Conservation (phyloP, 176 grass and related monocot genomes). For the Eremochloa ophiuroides region DNA sequence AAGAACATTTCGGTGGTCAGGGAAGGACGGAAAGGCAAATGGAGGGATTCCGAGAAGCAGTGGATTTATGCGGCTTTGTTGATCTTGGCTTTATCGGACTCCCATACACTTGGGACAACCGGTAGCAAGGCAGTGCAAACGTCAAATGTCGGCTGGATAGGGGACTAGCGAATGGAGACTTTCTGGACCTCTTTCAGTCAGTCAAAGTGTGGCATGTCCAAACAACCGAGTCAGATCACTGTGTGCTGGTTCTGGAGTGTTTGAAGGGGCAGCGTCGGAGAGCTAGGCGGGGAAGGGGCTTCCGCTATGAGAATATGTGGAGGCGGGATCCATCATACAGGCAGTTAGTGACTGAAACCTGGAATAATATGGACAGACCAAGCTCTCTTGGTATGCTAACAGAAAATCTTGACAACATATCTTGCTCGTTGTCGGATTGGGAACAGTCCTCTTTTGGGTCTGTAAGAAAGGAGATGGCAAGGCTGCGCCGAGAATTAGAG, state of each 20-base stretch:
- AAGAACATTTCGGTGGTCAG: too few species aligned
- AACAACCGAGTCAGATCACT: too few species aligned
- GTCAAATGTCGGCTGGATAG: too few species aligned
- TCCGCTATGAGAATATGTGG: neutral
- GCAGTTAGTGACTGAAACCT: accelerated
- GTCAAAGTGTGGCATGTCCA: too few species aligned
- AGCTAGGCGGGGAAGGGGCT: neutral
- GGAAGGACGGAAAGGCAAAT: too few species aligned
- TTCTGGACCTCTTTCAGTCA: accelerated
- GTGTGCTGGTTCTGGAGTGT: neutral
- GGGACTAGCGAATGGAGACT: too few species aligned
- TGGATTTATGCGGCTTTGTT: too few species aligned
- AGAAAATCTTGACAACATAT: too few species aligned
- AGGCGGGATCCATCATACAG: neutral
- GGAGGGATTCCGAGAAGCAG: too few species aligned
- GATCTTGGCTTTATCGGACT: too few species aligned
- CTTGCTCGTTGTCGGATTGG: neutral
- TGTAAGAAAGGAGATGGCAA: accelerated
- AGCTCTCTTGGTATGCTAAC: accelerated
- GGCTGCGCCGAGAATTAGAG: neutral
- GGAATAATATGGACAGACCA: accelerated
- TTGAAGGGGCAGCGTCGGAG: accelerated
- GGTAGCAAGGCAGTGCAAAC: too few species aligned
- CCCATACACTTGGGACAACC: too few species aligned
- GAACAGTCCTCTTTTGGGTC: neutral